Percentiles rank a stretch among this genome's conserved stretches.
Evolutionary conservation across 129 eudicot species (phyloP).

Genomic region (Saposhnikovia divaricata): DNA sequence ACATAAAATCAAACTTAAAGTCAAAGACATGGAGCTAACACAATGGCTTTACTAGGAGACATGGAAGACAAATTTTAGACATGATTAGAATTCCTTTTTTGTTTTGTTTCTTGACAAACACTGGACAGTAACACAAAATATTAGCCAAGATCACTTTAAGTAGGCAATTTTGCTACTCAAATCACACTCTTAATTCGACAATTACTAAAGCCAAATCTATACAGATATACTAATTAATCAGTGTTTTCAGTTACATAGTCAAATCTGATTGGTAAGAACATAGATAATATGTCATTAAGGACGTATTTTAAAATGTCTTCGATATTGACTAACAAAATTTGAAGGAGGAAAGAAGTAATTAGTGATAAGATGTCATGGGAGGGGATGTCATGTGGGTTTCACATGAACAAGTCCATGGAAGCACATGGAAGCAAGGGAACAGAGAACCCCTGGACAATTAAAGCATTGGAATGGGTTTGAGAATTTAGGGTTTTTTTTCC

Average conservation of each 20-base stretch:
- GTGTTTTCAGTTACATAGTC: slow-evolving; percentile 1
- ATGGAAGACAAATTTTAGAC: slow-evolving; percentile 20
- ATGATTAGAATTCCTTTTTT: slow-evolving; percentile 6
- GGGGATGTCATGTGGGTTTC: slow-evolving; percentile 34
- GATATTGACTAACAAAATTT: background rate
- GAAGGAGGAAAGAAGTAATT: background rate
- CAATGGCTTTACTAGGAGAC: slow-evolving; percentile 14
- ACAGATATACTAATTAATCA: background rate
- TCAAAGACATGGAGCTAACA: slow-evolving; percentile 17
- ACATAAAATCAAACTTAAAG: slow-evolving; percentile 6
- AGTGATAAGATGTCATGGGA: background rate
- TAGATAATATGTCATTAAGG: background rate
- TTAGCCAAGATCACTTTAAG: background rate
- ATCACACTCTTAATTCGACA: background rate
- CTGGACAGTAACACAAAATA: background rate
- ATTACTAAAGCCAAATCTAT: background rate
- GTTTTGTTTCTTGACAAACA: slow-evolving; percentile 17
- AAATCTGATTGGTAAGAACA: background rate
- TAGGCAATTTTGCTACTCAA: background rate
- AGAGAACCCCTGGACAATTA: slow-evolving; percentile 37
- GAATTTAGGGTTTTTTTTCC: slow-evolving; percentile 6
- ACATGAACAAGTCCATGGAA: slow-evolving; percentile 22
- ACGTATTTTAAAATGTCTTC: background rate
- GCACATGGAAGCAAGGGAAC: slow-evolving; percentile 37
- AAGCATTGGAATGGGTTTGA: slow-evolving; percentile 8